Conservation (phyloP, 805 yeast species). For the Saccharomycopsis fermentans region DNA sequence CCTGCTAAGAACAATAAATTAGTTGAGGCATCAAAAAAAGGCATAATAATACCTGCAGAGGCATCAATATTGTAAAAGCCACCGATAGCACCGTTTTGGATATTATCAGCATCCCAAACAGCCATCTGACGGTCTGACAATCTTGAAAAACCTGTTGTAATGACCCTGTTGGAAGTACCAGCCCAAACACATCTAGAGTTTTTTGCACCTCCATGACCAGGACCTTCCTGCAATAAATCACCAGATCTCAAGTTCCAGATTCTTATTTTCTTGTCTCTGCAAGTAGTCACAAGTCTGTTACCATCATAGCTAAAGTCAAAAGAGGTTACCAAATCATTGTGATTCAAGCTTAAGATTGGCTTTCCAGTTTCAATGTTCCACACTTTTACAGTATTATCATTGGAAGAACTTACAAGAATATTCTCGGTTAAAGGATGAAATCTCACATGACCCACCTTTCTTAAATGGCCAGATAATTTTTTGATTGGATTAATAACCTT, state of each 20-base stretch:
- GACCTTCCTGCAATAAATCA: slow-evolving; percentile 67
- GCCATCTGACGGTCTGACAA: slow-evolving; percentile 92
- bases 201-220: slow-evolving; percentile 90
- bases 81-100: slow-evolving; percentile 76
- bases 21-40: slow-evolving; percentile 75
- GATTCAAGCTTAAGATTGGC: slow-evolving; percentile 62
- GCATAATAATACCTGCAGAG: slow-evolving; percentile 89
- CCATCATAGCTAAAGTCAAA: slow-evolving; percentile 90
- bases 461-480: slow-evolving; percentile 70
- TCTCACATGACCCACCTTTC: slow-evolving; percentile 87
- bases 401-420: slow-evolving; percentile 80
- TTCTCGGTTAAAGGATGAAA: slow-evolving; percentile 85
- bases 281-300: slow-evolving; percentile 72
- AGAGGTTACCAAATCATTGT: slow-evolving; percentile 86
- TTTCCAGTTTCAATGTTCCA: slow-evolving; percentile 82
- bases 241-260: slow-evolving; percentile 86
- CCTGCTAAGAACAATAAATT: slow-evolving; percentile 84
- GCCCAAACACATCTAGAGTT: slow-evolving; percentile 83
- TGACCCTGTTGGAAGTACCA: slow-evolving; percentile 74
- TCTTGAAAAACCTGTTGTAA: slow-evolving; percentile 90
- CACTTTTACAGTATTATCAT: slow-evolving; percentile 82
- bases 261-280: slow-evolving; percentile 82
- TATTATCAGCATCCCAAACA: slow-evolving; percentile 75
- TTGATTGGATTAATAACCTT: slow-evolving; percentile 64
- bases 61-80: slow-evolving; percentile 83